Evolutionary conservation across 495 filamentous ascomycete species (phyloP), one percentile per base, ranked within the genome.

Genomic region (Hyphodiscus hymeniophilus): DNA sequence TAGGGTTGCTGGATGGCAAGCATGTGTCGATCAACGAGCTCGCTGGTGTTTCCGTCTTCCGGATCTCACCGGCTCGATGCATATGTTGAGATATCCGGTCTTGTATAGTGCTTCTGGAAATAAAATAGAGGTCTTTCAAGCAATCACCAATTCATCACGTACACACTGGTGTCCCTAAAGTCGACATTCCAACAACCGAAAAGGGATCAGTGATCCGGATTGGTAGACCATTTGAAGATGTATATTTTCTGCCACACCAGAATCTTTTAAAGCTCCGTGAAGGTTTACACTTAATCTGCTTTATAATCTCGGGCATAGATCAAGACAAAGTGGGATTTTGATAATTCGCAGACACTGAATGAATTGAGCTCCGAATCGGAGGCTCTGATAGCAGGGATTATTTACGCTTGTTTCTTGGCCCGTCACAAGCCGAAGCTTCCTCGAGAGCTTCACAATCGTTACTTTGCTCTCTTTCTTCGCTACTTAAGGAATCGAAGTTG

Each of bases 111-210:
- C 35, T 47, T 35, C 48, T 36, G 36, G 24, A 16, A 17, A 17
- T 7, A 39, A 52, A 56, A 47, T 47, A 43, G 47, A 56, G 23
- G 30, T 51, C 43, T 41, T 48, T 16, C 15, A 36, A 7, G 13
- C 17, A 4, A 36, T 36, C 15, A 36, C 33, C 15, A 36, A 4
- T n/a, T 13, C 16, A 13, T n/a, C 15, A 6, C 15, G 16, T 36
- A 13, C 15, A 13, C 33, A 5, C 12, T 17, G 3, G 30, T 32
- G 13, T 32, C 13, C 13, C 30, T 32, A 32, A 32, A 32, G 13
- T 32, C 13, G 30, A 13, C 7, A 32, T 32, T 13, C 13, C 7
- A 32, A 13, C 7, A 13, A 7, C 13, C 30, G 7, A 32, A 32
- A 13, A 32, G 30, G 7, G 7, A 7, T 13, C 30, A 32, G 7